Evolutionary conservation across 2,329 filamentous ascomycete species (phyloP).

Genomic region (Coniochaeta ligniaria): DNA sequence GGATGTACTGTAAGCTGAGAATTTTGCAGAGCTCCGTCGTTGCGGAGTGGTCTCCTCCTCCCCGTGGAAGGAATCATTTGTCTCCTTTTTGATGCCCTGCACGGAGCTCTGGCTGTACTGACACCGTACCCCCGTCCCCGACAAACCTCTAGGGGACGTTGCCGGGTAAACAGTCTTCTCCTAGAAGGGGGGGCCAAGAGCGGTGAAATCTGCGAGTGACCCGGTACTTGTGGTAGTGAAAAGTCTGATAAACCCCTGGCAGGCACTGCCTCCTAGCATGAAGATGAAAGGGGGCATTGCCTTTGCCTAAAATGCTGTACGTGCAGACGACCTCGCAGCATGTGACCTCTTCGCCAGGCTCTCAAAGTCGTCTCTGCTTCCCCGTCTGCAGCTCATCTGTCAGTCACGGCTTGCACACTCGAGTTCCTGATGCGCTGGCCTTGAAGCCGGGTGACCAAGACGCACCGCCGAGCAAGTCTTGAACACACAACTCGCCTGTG

Average conservation of each 20-base stretch:
- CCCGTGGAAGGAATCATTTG: background rate
- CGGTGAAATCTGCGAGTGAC: background rate
- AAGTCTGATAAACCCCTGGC: background rate
- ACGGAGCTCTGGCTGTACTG: background rate
- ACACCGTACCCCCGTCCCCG: background rate
- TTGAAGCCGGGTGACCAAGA: background rate
- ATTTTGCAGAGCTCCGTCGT: background rate
- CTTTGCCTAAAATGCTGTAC: background rate
- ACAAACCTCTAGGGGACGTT: background rate
- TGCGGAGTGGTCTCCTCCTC: background rate
- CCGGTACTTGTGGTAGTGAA: background rate
- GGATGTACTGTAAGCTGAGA: background rate
- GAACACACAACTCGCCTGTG: background rate
- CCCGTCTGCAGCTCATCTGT: background rate
- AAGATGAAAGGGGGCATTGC: background rate
- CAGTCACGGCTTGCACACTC: background rate
- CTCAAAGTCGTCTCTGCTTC: background rate
- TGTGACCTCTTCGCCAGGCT: background rate
- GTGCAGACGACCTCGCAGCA: background rate
- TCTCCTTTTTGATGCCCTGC: background rate
- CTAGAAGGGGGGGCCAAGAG: background rate
- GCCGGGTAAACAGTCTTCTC: background rate
- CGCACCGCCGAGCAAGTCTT: background rate
- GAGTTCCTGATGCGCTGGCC: background rate
- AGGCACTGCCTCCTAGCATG: background rate